Percentiles rank a stretch among this genome's conserved stretches.
Conservation (phyloP, 495 filamentous ascomycete genomes). For the Halenospora varia region DNA sequence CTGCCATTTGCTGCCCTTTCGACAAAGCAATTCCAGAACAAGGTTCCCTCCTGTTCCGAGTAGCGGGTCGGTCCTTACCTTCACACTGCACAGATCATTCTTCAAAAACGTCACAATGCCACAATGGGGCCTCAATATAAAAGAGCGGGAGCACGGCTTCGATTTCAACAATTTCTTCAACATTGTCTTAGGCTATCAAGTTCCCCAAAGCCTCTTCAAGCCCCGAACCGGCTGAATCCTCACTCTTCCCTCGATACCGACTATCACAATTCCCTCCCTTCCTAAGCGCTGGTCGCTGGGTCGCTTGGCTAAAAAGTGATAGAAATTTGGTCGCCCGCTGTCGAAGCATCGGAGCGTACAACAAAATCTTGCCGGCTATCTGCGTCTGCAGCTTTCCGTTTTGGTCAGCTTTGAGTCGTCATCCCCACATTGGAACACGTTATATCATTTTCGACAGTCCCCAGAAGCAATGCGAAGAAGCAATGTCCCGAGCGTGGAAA, state of each 20-base stretch:
- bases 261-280: background rate
- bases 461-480: constrained; percentile 20
- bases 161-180: background rate
- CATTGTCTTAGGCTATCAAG: background rate
- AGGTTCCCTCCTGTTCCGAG: background rate
- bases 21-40: constrained; percentile 1
- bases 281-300: background rate
- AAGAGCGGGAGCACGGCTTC: background rate
- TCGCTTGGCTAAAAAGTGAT: constrained; percentile 13
- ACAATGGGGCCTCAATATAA: background rate
- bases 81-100: background rate
- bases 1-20: background rate
- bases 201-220: background rate
- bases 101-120: background rate
- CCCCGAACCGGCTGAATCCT: background rate
- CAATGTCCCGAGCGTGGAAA: constrained; percentile 18
- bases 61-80: background rate
- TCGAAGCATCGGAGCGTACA: constrained; percentile 9
- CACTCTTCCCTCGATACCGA: background rate
- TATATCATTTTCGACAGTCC: constrained; percentile 13
- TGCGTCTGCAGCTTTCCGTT: constrained; percentile 19
- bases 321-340: background rate
- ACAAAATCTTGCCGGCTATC: constrained; percentile 13
- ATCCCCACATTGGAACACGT: background rate
- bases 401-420: constrained; percentile 2